Conservation (phyloP, 2,329 filamentous ascomycete species). For the Akanthomyces lecanii region DNA sequence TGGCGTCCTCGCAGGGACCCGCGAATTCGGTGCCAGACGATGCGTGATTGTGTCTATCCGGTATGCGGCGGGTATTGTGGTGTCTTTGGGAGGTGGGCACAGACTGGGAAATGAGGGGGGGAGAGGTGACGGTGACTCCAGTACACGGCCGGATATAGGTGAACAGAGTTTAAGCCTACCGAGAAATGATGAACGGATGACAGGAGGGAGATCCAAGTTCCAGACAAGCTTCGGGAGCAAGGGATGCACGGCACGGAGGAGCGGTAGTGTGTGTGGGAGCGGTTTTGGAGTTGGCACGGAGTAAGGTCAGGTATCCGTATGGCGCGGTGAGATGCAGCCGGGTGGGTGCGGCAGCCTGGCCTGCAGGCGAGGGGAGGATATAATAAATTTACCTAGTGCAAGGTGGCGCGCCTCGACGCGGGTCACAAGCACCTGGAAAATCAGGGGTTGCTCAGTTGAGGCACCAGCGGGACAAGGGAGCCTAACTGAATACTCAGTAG, state of each 20-base stretch:
- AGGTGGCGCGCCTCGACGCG: conserved; percentile 10
- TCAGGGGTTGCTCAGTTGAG: conserved; percentile 15
- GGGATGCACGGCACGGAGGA: conserved; percentile 6
- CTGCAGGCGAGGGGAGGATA: background rate
- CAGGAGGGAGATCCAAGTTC: conserved; percentile 11
- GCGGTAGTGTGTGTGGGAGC: conserved; percentile 10
- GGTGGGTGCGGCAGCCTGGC: conserved; percentile 1
- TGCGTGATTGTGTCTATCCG: conserved; percentile 3
- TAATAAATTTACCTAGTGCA: background rate
- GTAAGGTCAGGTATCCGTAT: background rate
- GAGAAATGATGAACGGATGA: conserved; percentile 15
- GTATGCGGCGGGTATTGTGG: conserved; percentile 12
- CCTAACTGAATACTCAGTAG: background rate
- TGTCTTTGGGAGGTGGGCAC: conserved; percentile 8
- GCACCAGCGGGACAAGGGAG: background rate
- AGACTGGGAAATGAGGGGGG: conserved; percentile 7
- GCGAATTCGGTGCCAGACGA: conserved; percentile 8
- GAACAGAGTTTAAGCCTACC: conserved; percentile 15
- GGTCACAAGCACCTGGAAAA: conserved; percentile 3
- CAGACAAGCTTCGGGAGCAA: conserved; percentile 11
- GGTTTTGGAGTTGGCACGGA: conserved; percentile 13
- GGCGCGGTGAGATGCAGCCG: conserved; percentile 7
- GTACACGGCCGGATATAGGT: conserved; percentile 10
- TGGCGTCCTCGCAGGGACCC: conserved; percentile 14
- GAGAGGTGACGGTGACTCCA: conserved; percentile 8